Base-by-base conservation (phyloP, 2,329 filamentous ascomycete genomes). In the Hypoxylon sp. region DNA sequence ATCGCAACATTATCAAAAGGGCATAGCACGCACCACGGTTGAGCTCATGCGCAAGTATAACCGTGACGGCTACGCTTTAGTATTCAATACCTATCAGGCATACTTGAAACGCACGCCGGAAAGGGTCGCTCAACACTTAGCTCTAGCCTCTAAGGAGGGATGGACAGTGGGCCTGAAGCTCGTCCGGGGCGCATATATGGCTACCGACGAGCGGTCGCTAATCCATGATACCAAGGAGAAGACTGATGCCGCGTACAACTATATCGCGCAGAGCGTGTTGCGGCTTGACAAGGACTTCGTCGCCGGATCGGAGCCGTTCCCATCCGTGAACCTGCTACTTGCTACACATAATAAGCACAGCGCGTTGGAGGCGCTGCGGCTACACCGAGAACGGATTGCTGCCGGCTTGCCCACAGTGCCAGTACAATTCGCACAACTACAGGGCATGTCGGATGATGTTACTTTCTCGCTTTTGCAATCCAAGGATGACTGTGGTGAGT, bases 381-480 rank as follows among this genome's bases (percentile, higher is more conserved):
- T 52, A 13, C 32, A 52, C 32, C 50, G 32, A 17, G 50, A 52
- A 32, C 30, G 50, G 10, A 9, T 52, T 3, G 32, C 23, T 17
- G 32, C 30, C 5, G 50, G 50, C 23, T 32, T 52, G 36, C 50
- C 50, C 23, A 52, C 50, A n/a, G 21, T 52, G 19, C 50, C 50
- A 2, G 32, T 52, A 3, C 28, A 32, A 9, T 52, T 52, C 21
- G 50, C 28, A 7, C 50, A 52, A 10, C 32, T 52, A n/a, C 50
- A 52, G 5, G 50, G 50, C 6, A 52, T 52, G 50, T 52, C 50
- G n/a, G 50, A 52, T 11, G 50, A 52, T 30, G 50, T 52, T 13
- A 52, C 28, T 19, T 52, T 52, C n/a, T 52, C 50, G 17, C 13
- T 52, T 6, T 19, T 52, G 23, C 28, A 30, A 5, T 17, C 30